Evolutionary conservation across 192 early-diverging fungal species (phyloP), one percentile per base, ranked within the genome.

Genomic region (Entomortierella parvispora): DNA sequence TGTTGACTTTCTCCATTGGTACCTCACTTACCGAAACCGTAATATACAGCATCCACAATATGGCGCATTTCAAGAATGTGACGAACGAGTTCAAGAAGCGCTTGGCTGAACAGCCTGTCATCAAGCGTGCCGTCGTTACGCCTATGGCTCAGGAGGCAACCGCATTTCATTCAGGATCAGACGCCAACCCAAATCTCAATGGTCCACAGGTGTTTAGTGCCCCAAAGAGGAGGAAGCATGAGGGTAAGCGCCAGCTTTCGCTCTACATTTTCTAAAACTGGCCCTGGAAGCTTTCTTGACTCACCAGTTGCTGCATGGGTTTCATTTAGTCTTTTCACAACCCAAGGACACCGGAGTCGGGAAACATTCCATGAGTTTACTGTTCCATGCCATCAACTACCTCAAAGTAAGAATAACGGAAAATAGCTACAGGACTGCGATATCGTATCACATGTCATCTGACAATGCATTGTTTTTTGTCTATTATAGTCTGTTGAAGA

Each of bases 381-480:
- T 89, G 3, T 80, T 86, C 31, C 83, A 80, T 12, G 85, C 87
- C 12, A 86, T 89, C 62, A 81, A 83, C 59, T 86, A 81, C 33
- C 51, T 89, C 11, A 86, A 86, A 76, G 85, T 81, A 62, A 42
- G n/a, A 43, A 32, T 15, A 26, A 28, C 22, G 8, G n/a, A 18
- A 14, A 12, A 1, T 48, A 49, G 20, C 10, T 58, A 15, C 20
- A 59, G 6, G 18, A 22, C 33, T 45, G 11, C 6, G 9, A 58
- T 48, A 2, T n/a, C 46, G 20, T 20, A 32, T 43, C n/a, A 7
- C 29, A 20, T 26, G 32, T 52, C 52, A 8, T 26, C 49, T 25
- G 62, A 11, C 28, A 20, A 75, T 61, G 58, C 40, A 4, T 40
- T 43, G n/a, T 23, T 43, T 34, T 55, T 54, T 55, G 18, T 62